Evolutionary conservation across 2,329 filamentous ascomycete genomes (phyloP).

Genomic region (Pyricularia grisea): DNA sequence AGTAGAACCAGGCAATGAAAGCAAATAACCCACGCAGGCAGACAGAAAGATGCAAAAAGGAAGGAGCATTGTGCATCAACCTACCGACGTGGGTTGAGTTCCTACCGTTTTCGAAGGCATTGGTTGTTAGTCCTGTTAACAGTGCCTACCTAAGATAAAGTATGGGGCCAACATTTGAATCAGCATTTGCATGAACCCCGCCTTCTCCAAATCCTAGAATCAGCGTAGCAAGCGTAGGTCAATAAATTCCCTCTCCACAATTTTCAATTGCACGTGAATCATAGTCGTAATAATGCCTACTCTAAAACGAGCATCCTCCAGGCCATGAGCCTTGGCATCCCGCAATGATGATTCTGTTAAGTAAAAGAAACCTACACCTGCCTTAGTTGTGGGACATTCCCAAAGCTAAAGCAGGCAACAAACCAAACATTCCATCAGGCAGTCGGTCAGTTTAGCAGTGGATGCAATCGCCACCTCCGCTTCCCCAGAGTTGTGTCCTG

Average conservation of each 20-base stretch:
- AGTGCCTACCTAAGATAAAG: too few relatives aligned
- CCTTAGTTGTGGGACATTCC: neutral
- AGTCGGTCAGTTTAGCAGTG: neutral
- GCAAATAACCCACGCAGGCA: neutral
- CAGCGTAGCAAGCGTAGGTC: neutral
- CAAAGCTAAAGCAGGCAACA: neutral
- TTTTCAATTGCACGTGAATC: neutral
- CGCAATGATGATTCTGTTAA: neutral
- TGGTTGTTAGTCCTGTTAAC: too few relatives aligned
- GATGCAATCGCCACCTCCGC: neutral
- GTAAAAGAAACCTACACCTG: neutral
- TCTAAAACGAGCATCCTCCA: neutral
- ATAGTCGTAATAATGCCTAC: neutral
- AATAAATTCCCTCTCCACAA: neutral
- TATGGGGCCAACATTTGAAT: too few relatives aligned
- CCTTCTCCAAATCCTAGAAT: neutral
- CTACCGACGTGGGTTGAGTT: neutral
- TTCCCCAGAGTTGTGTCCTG: neutral
- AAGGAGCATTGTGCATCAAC: neutral
- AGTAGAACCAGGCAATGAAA: neutral
- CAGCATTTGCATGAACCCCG: neutral
- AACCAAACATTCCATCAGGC: neutral
- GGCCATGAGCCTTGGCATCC: neutral
- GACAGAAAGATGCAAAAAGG: neutral
- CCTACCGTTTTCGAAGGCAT: neutral